Conservation (phyloP, 2,329 filamentous ascomycete genomes). For the Nothopassalora personata region DNA sequence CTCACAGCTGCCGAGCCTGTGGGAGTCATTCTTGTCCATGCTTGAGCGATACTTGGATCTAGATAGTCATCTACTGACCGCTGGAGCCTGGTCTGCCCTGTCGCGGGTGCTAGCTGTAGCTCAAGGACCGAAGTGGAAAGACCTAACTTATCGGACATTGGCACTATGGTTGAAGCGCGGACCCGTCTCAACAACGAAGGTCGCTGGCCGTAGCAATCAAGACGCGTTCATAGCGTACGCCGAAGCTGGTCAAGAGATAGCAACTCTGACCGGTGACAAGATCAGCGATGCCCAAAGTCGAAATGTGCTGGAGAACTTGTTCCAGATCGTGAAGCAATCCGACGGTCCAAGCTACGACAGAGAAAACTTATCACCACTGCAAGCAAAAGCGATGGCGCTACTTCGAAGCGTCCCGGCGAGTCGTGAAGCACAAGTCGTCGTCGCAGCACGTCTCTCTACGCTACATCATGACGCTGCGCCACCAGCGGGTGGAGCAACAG, state of each 20-base stretch:
- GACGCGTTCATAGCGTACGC: conserved; percentile 82
- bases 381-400: conserved; percentile 62
- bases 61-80: conserved; percentile 38
- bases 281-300: conserved; percentile 59
- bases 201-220: conserved; percentile 53
- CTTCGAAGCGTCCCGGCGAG: conserved; percentile 64
- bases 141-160: conserved; percentile 26
- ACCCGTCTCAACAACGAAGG: conserved; percentile 18
- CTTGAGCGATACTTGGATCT: conserved; percentile 51
- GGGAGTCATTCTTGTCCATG: conserved; percentile 67
- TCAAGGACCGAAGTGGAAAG: conserved; percentile 21
- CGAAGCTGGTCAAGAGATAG: conserved; percentile 68
- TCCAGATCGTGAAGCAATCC: conserved; percentile 65
- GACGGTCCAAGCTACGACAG: conserved; percentile 65
- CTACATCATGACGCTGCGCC: conserved; percentile 55
- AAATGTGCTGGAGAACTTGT: conserved; percentile 66
- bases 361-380: conserved; percentile 67
- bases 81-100: conserved; percentile 39
- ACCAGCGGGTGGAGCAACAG: conserved; percentile 31
- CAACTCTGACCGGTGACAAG: conserved; percentile 63
- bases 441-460: conserved; percentile 65
- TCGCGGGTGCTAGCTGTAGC: conserved; percentile 36
- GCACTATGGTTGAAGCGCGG: conserved; percentile 30
- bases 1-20: conserved; percentile 63
- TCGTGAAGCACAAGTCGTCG: conserved; percentile 57